Conservation (phyloP, 495 filamentous ascomycete genomes). For the Symbiotaphrina buchneri region DNA sequence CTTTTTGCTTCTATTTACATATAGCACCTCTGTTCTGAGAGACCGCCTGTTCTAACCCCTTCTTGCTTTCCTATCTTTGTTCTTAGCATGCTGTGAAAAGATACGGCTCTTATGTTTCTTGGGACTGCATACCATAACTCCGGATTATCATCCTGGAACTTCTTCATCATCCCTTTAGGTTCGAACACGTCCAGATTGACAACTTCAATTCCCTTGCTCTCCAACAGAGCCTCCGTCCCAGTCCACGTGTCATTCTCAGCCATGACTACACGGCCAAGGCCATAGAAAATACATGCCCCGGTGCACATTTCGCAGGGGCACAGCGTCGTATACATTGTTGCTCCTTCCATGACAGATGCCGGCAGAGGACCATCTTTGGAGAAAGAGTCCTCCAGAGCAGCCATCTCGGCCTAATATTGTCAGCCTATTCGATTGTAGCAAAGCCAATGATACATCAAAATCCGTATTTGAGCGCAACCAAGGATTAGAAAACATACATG, state of each 20-base stretch:
- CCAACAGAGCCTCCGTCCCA: slow-evolving; percentile 54
- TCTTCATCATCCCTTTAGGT: slow-evolving; percentile 51
- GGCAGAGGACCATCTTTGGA: slow-evolving; percentile 59
- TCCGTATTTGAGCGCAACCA: slow-evolving; percentile 1
- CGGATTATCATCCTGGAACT: slow-evolving; percentile 55
- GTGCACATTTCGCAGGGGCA: slow-evolving; percentile 85
- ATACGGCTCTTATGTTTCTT: too few species aligned
- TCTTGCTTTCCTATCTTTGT: too few species aligned
- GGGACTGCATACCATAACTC: slow-evolving; percentile 58
- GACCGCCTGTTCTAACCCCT: too few species aligned
- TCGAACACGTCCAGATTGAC: slow-evolving; percentile 44
- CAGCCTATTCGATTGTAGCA: too few species aligned
- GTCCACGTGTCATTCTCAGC: slow-evolving; percentile 66
- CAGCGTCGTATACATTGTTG: slow-evolving; percentile 74
- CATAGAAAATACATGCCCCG: slow-evolving; percentile 62
- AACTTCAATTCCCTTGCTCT: slow-evolving; percentile 49
- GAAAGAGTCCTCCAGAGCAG: slow-evolving; percentile 55
- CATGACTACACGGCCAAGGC: slow-evolving; percentile 59
- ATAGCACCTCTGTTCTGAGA: too few species aligned
- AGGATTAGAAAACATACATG: slow-evolving; percentile 33
- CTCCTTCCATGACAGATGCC: slow-evolving; percentile 43
- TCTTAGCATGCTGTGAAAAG: too few species aligned
- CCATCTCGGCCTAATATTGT: slow-evolving; percentile 61
- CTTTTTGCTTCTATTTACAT: too few species aligned
- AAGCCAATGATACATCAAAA: not conserved